A percentile compares a stretch with the other conserved stretches of the same genome.
phyloP scores from a whole-genome alignment of 2,329 filamentous ascomycete species.

The Paraconiothyrium brasiliense region DNA sequence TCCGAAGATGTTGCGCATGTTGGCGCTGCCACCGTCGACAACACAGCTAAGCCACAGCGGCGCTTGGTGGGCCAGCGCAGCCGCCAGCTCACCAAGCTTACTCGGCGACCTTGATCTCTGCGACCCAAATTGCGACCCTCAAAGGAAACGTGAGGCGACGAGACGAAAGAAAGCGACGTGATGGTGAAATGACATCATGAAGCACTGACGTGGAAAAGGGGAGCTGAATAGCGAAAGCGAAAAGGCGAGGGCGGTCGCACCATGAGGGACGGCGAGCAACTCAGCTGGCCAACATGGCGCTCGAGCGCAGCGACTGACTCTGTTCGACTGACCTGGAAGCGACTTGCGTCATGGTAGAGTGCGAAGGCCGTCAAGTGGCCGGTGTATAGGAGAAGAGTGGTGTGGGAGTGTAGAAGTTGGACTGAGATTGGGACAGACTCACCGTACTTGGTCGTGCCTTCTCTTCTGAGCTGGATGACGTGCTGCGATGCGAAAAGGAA shows the following conservation, averaged over 20 bases:
- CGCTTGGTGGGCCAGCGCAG: slow-evolving; percentile 19
- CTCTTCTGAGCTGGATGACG: neutral
- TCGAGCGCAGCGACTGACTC: slow-evolving; percentile 21
- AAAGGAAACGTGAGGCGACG: slow-evolving; percentile 4
- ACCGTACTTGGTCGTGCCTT: slow-evolving; percentile 3
- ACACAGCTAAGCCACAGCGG: slow-evolving; percentile 27
- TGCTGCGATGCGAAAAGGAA: neutral
- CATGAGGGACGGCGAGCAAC: slow-evolving; percentile 18
- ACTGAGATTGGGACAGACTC: neutral
- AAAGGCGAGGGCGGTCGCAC: slow-evolving; percentile 28
- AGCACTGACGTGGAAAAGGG: slow-evolving; percentile 22
- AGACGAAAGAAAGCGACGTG: slow-evolving; percentile 6
- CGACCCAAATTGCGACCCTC: slow-evolving; percentile 5
- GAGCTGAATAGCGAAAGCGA: slow-evolving; percentile 21
- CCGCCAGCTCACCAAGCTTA: slow-evolving; percentile 32
- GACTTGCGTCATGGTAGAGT: neutral
- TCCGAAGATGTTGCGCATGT: slow-evolving; percentile 6
- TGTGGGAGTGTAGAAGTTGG: neutral
- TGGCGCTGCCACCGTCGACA: slow-evolving; percentile 10
- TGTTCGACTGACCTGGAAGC: slow-evolving; percentile 1
- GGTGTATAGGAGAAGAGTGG: neutral
- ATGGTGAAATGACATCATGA: slow-evolving; percentile 34
- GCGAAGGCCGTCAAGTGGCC: neutral
- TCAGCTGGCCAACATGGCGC: slow-evolving; percentile 21
- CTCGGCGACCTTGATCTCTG: slow-evolving; percentile 20